Base-by-base conservation (phyloP, 2,329 filamentous ascomycete genomes). In the Clonostachys rhizophaga region DNA sequence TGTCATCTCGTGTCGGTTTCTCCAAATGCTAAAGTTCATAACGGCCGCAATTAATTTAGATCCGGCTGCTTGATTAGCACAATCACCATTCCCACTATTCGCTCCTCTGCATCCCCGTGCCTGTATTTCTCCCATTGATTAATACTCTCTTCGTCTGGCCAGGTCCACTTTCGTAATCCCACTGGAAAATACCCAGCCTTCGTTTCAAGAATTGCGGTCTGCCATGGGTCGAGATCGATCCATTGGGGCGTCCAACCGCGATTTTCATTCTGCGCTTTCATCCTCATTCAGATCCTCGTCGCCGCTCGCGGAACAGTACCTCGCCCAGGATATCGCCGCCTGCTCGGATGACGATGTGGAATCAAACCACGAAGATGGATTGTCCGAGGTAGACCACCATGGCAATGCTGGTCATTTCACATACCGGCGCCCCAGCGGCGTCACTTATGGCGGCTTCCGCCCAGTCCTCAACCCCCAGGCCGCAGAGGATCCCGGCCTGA, bases 401-500 rank as follows among this genome's bases (percentile, higher is more conserved):
- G 59, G 72, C 41, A 68, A 68, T 11, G 58, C 60, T 16, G 67
- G 67, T n/a, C 75, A 70, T 47, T 71, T 65, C 60, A 75, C 75
- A 55, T 96, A 94, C 68, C 82, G 87, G 47, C 80, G 90, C 42
- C 89, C 90, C 1, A 87, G 83, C 54, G 87, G 85, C 59, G 84
- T 94, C 40, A 84, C 86, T 33, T 88, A 81, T 50, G 87, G 86
- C 12, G 84, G 85, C 20, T 78, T 83, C 2, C 76, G 89, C 46
- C 84, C 86, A 5, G 79, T 86, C 5, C 75, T 95, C 49, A 78
- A 89, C 24, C 81, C 82, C 5, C 72, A 75, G 43, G 61, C 61
- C 10, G 49, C 68, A 13, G 69, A 72, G 16, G 73, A 76, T 43
- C 66, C 73, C 4, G 60, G 68, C 43, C 64, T 84, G 47, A 39